Conservation (phyloP, 768 basidiomycete species). For the Boletus patriciae region DNA sequence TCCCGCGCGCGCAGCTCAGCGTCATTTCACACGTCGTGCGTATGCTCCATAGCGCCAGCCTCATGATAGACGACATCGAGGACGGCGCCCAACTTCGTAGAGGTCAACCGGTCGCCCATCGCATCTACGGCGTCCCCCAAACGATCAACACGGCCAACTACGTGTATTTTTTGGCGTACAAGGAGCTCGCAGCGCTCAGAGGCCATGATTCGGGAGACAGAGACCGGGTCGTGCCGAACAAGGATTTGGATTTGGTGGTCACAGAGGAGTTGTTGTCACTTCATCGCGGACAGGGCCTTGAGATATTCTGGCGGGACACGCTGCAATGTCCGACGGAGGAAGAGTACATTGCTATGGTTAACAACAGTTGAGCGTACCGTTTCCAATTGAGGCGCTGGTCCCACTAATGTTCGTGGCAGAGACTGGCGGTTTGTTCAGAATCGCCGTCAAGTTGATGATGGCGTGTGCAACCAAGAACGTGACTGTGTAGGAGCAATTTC, state of each 20-base stretch:
- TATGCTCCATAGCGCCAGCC: constrained; percentile 93
- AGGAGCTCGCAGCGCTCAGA: constrained; percentile 55
- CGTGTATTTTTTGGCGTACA: constrained; percentile 91
- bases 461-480: constrained; percentile 68
- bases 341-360: constrained; percentile 95
- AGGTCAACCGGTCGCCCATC: constrained; percentile 87
- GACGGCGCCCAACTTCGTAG: constrained; percentile 85
- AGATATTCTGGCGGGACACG: constrained; percentile 92
- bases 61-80: constrained; percentile 96
- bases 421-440: constrained; percentile 89
- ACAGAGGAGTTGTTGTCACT: constrained; percentile 71
- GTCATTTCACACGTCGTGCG: constrained; percentile 81
- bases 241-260: constrained; percentile 59
- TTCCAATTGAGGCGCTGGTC: constrained; percentile 60
- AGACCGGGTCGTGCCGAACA: constrained; percentile 54
- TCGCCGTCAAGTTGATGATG: constrained; percentile 97
- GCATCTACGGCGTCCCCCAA: constrained; percentile 95
- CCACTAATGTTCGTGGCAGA: constrained; percentile 48
- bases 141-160: constrained; percentile 98
- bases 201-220: background rate
- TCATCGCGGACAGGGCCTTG: constrained; percentile 93
- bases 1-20: constrained; percentile 67
- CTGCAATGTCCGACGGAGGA: constrained; percentile 90
- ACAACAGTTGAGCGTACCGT: constrained; percentile 66
- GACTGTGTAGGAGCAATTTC: constrained; percentile 46